Base-by-base conservation (phyloP, 2,329 filamentous ascomycete genomes). In the Fusarium annulatum region DNA sequence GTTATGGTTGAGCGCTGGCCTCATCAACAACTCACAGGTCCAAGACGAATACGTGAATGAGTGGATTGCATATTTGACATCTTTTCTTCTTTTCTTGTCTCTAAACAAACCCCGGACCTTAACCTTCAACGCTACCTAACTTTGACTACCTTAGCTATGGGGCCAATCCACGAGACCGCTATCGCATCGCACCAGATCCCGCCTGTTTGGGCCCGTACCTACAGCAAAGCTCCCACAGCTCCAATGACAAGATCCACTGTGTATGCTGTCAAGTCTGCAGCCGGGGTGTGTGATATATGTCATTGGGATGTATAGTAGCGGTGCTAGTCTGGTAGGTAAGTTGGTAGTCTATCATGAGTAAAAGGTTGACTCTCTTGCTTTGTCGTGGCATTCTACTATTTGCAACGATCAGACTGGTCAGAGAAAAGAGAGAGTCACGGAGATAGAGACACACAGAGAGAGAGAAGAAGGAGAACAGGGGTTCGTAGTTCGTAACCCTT, bases 131-230 rank as follows among this genome's bases (percentile, higher is more conserved):
- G 51, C 51, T 55, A 55, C 51, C 34, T 36, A 26, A 52, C 48
- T 5, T 38, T 53, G 48, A 33, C 30, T 48, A 52, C 48, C 48
- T 34, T 48, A 42, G 30, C 48, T 23, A 51, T 55, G 64, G 62
- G 43, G 45, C 64, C 51, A 66, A 64, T 42, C 59, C 67, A 59
- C 61, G 64, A 72, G 70, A 73, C 73, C 57, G 71, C 68, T 61
- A 66, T 69, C 68, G 74, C 61, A 67, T 69, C 68, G 76, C 74
- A 76, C 70, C 70, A 76, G 75, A 74, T 77, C 74, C 76, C 76
- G 75, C 66, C 72, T 60, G 74, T 71, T 72, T 77, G 76, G 76
- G 76, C 64, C 75, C 62, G 75, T 77, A 76, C 72, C 74, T 75
- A 75, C 67, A 77, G 69, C 46, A 61, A 52, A 34, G 63, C 63